These are phyloP conservation scores for Phanerochaete carnosa DNA, from an alignment of 768 basidiomycete species.

Conservation along the genomic window DNA sequence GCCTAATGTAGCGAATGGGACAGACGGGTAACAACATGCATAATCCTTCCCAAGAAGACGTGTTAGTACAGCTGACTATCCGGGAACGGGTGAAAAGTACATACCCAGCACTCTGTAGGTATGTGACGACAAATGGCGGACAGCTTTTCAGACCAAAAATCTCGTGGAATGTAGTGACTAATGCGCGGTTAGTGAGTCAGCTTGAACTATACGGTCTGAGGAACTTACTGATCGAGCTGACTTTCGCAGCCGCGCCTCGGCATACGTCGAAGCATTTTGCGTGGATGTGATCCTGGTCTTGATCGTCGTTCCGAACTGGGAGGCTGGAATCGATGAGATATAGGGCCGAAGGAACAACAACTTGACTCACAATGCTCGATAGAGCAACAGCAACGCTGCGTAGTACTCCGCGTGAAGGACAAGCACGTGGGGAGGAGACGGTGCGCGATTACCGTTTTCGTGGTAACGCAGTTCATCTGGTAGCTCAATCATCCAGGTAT, in stretches of 20 bases:
- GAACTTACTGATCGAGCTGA: constrained; percentile 60
- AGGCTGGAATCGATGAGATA: background rate
- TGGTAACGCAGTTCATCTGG: constrained; percentile 64
- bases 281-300: constrained; percentile 38
- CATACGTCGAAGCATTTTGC: constrained; percentile 73
- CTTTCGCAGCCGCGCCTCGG: constrained; percentile 67
- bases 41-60: constrained; percentile 57
- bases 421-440: constrained; percentile 63
- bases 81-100: constrained; percentile 21
- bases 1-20: constrained; percentile 13
- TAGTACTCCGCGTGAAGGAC: constrained; percentile 75
- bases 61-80: constrained; percentile 1
- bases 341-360: too few relatives aligned
- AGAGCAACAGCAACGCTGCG: constrained; percentile 67
- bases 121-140: constrained; percentile 67
- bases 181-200: background rate
- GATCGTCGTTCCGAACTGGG: background rate
- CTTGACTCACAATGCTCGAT: constrained; percentile 75
- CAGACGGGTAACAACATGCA: constrained; percentile 75
- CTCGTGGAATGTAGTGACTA: constrained; percentile 59
- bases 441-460: constrained; percentile 45
- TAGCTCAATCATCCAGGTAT: constrained; percentile 71
- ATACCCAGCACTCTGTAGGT: constrained; percentile 70
- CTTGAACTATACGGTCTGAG: too few relatives aligned
- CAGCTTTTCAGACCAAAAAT: constrained; percentile 56